Conservation (phyloP, 768 basidiomycete species). For the Suillus paluster region DNA sequence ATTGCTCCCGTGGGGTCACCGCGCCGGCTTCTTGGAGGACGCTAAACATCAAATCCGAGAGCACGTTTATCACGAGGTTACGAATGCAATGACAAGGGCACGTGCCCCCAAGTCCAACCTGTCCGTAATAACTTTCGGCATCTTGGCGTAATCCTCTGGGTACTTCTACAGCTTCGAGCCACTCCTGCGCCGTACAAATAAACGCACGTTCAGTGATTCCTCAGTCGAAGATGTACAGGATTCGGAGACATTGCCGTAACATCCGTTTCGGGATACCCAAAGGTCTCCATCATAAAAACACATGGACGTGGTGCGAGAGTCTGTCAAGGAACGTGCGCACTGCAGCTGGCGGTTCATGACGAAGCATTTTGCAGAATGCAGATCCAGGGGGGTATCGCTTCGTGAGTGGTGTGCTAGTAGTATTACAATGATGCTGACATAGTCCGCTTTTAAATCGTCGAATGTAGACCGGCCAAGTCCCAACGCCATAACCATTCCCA, state of each 20-base stretch:
- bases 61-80: constrained; percentile 10
- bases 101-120: constrained; percentile 79
- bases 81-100: constrained; percentile 8
- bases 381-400: no score
- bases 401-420: no score
- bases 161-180: constrained; percentile 86
- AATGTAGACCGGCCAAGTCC: no score
- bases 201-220: neutral
- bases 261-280: constrained; percentile 84
- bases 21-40: constrained; percentile 79
- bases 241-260: constrained; percentile 59
- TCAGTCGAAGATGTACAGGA: neutral
- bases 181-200: constrained; percentile 63
- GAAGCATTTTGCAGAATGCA: no score
- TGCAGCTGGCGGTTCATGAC: constrained; percentile 75
- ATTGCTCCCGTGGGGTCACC: constrained; percentile 54
- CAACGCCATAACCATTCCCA: constrained; percentile 87
- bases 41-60: no score
- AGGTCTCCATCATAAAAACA: constrained; percentile 78
- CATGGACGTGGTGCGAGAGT: constrained; percentile 66
- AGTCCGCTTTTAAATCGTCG: no score
- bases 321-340: constrained; percentile 63
- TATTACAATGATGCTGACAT: no score
- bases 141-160: constrained; percentile 63
- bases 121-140: constrained; percentile 68